Evolutionary conservation across 805 yeast species (phyloP).

Genomic region (Barnettozyma pratensis): DNA sequence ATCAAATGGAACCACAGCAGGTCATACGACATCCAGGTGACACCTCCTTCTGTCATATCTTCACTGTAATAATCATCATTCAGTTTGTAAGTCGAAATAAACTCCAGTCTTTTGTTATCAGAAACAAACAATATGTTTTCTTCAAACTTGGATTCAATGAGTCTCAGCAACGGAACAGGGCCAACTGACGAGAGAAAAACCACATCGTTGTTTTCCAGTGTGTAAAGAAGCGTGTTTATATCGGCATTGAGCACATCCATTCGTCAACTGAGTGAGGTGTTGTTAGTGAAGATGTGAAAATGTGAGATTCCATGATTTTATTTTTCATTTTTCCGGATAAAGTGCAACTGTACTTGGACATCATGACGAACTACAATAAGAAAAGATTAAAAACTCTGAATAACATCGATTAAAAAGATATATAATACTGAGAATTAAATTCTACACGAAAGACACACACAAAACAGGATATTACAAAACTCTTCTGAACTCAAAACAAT

Average conservation of each 20-base stretch:
- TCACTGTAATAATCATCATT: neutral
- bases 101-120: constrained; percentile 1
- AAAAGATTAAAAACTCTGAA: too few relatives aligned
- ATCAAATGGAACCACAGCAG: neutral
- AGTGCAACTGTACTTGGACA: too few relatives aligned
- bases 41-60: neutral
- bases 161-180: constrained; percentile 1
- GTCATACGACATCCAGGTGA: constrained; percentile 4
- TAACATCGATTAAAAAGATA: too few relatives aligned
- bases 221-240: neutral
- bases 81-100: neutral
- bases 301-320: neutral
- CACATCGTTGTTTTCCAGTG: constrained; percentile 3
- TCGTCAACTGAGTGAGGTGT: too few relatives aligned
- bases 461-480: too few relatives aligned
- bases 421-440: too few relatives aligned
- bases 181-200: constrained; percentile 2
- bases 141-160: constrained; percentile 1
- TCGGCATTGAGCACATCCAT: constrained; percentile 3
- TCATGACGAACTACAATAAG: too few relatives aligned
- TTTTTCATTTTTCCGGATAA: too few relatives aligned
- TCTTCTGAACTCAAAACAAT: too few relatives aligned
- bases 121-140: constrained; percentile 2
- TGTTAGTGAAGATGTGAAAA: neutral
- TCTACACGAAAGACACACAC: too few relatives aligned